phyloP scores from a whole-genome alignment of 2,329 filamentous ascomycete genomes.

The Alternaria brassicae region DNA sequence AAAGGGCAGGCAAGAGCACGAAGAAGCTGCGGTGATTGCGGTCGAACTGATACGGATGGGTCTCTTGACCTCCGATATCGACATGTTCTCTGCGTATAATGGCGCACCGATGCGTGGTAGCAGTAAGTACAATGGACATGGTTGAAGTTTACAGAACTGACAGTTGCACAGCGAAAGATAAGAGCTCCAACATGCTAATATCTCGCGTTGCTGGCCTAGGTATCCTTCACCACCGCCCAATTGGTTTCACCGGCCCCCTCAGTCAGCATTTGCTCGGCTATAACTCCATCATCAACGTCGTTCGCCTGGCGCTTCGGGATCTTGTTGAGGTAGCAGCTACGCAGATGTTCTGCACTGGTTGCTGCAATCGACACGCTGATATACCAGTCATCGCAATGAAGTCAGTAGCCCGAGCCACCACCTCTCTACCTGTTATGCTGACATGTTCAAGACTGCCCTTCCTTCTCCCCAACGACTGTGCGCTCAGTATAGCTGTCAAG shows the following conservation, averaged over 20 bases:
- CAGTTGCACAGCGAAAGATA: slow-evolving; percentile 68
- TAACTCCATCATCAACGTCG: slow-evolving; percentile 79
- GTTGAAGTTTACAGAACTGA: slow-evolving; percentile 18
- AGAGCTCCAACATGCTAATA: slow-evolving; percentile 78
- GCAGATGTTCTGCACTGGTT: slow-evolving; percentile 80
- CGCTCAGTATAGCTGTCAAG: slow-evolving; percentile 79
- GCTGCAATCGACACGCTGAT: slow-evolving; percentile 70
- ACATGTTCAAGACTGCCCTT: slow-evolving; percentile 64
- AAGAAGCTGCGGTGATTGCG: slow-evolving; percentile 81
- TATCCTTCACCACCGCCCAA: slow-evolving; percentile 79
- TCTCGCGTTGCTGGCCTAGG: slow-evolving; percentile 85
- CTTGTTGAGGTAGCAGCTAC: slow-evolving; percentile 82
- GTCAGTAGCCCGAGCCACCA: slow-evolving; percentile 60
- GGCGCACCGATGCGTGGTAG: slow-evolving; percentile 66
- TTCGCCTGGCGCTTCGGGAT: slow-evolving; percentile 81
- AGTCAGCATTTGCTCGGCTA: slow-evolving; percentile 89
- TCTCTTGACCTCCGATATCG: slow-evolving; percentile 72
- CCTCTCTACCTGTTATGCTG: slow-evolving; percentile 4
- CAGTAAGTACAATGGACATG: slow-evolving; percentile 30
- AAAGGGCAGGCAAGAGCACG: slow-evolving; percentile 65
- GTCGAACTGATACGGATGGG: slow-evolving; percentile 84
- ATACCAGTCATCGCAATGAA: slow-evolving; percentile 71
- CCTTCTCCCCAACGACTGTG: slow-evolving; percentile 73
- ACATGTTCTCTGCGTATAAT: slow-evolving; percentile 65
- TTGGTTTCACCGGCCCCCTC: slow-evolving; percentile 92